Percentiles rank a stretch among this genome's conserved stretches.
Evolutionary conservation across 2,329 filamentous ascomycete species (phyloP).

Genomic region (Cladosporium sp.): DNA sequence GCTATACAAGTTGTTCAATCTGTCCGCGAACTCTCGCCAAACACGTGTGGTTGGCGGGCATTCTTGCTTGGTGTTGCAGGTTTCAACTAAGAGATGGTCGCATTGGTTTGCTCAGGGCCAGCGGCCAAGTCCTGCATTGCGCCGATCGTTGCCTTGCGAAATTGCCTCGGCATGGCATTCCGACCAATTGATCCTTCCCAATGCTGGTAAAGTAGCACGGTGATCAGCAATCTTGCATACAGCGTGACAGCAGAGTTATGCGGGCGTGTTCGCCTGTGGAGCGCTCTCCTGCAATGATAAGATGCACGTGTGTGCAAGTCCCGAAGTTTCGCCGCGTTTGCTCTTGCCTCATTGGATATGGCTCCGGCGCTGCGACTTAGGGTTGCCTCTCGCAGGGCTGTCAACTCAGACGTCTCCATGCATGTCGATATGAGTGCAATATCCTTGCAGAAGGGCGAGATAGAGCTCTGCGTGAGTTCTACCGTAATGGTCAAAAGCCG

Average conservation of each 20-base stretch:
- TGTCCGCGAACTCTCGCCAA: not conserved
- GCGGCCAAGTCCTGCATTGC: constrained; percentile 1
- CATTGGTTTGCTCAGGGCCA: constrained; percentile 5
- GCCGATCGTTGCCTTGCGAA: not conserved
- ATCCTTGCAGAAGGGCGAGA: no score
- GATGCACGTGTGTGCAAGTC: constrained; percentile 1
- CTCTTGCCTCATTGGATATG: not conserved
- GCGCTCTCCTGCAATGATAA: constrained; percentile 3
- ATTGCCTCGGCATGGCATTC: constrained; percentile 1
- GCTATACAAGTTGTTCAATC: not conserved
- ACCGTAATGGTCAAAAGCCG: constrained; percentile 7
- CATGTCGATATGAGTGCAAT: no score
- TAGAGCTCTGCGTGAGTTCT: not conserved
- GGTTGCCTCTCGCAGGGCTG: no score
- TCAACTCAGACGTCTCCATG: no score
- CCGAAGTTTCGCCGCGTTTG: not conserved
- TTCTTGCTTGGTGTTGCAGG: constrained; percentile 6
- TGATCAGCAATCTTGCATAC: constrained; percentile 6
- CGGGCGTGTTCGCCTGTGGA: not conserved
- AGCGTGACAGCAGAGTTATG: not conserved
- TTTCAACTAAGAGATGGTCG: not conserved
- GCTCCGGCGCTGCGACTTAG: not conserved
- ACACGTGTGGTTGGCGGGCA: constrained; percentile 5
- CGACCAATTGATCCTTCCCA: not conserved
- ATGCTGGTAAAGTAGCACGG: not conserved